Evolutionary conservation across 2,329 filamentous ascomycete genomes (phyloP), one percentile per base, ranked within the genome.

Genomic region (Cadophora luteo-olivacea): DNA sequence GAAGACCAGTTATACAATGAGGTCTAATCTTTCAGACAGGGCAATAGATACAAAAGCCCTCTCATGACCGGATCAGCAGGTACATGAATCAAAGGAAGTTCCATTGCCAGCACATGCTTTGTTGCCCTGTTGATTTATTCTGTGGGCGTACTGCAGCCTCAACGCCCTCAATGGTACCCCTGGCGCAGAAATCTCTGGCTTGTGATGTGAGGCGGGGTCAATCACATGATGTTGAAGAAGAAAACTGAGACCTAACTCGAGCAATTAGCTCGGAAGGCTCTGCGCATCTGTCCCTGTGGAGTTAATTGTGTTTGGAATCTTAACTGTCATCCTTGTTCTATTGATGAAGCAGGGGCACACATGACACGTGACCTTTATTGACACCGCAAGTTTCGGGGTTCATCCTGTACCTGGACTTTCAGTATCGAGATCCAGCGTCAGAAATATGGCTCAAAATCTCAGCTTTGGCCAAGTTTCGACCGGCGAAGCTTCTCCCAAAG

Each of bases 21-120:
- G 29, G 11, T 19, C 24, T 60, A 51, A 63, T 58, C 54, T 57
- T 36, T 38, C 22, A 33, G 12, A 11, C 25, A 32, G 16, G 38
- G 29, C 36, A 41, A 51, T 4, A 12, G 41, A 38, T n/a, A 16
- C 32, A 64, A 29, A 49, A 48, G 48, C n/a, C 29, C 38, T 32
- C 45, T 36, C 51, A 63, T 67, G 60, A 58, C 38, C 32, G 41
- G 12, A 67, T 60, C 60, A 67, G 36, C 60, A 64, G 66, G 55
- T 41, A 63, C 60, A 45, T 25, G 25, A 61, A 22, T 8, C 9
- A 11, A 45, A n/a, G 45, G 16, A 5, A 22, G 7, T 9, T 9
- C 4, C 7, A 49, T 24, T 48, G 58, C 51, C 60, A 58, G 45
- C 61, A 67, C 65, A 67, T 61, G 65, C 49, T 41, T 25, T 19